phyloP scores from a whole-genome alignment of 768 basidiomycete species.

The Floccularia luteovirens region DNA sequence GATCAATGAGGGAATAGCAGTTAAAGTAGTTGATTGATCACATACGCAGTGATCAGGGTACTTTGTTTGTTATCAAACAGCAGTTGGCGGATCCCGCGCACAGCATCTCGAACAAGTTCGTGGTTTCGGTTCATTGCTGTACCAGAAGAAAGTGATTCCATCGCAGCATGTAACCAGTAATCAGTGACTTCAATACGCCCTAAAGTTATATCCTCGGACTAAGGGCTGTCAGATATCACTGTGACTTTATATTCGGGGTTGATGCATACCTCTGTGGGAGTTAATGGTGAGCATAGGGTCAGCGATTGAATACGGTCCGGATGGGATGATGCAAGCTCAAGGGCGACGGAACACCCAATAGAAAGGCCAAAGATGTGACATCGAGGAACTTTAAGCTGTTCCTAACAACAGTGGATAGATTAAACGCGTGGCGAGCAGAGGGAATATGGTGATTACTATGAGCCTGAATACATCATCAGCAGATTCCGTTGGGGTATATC shows the following conservation, averaged over 20 bases:
- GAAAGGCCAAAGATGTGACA: constrained; percentile 28
- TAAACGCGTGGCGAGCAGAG: too few relatives aligned
- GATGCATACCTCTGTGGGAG: constrained; percentile 21
- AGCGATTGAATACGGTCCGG: constrained; percentile 23
- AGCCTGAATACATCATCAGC: constrained; percentile 22
- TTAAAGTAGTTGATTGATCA: not conserved
- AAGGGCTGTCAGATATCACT: not conserved
- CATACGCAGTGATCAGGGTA: constrained; percentile 11
- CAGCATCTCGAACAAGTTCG: constrained; percentile 12
- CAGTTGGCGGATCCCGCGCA: constrained; percentile 13
- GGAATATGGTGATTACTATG: constrained; percentile 16
- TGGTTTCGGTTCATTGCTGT: constrained; percentile 6
- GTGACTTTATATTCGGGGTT: too few relatives aligned
- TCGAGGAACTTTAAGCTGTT: constrained; percentile 21
- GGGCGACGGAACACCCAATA: constrained; percentile 22
- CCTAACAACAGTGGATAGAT: constrained; percentile 10
- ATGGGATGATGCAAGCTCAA: constrained; percentile 21
- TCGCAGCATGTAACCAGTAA: constrained; percentile 14
- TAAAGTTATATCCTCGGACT: constrained; percentile 19
- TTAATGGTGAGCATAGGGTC: constrained; percentile 26
- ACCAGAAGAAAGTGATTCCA: constrained; percentile 4
- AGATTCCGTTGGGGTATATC: constrained; percentile 19
- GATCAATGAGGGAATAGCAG: not conserved
- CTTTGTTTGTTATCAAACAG: constrained; percentile 12
- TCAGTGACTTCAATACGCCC: constrained; percentile 20